Evolutionary conservation across 2,329 filamentous ascomycete species (phyloP).

Genomic region (Neofusicoccum sp.): DNA sequence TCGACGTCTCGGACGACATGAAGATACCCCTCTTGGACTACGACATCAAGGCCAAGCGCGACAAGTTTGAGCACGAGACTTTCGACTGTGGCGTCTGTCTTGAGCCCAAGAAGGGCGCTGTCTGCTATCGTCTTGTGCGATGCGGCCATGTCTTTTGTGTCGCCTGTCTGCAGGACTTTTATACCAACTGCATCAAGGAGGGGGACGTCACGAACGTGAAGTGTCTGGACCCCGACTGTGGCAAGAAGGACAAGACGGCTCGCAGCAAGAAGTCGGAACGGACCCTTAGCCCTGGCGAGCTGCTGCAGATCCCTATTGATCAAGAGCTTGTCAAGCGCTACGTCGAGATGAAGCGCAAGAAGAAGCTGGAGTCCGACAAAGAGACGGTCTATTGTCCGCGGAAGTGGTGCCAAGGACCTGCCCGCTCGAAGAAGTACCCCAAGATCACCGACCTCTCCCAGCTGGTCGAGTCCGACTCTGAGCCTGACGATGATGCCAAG

Average conservation of each 20-base stretch:
- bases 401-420: constrained; percentile 88
- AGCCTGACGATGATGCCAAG: constrained; percentile 39
- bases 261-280: constrained; percentile 62
- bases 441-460: constrained; percentile 47
- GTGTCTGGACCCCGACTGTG: constrained; percentile 79
- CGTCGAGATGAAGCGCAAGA: constrained; percentile 88
- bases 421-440: constrained; percentile 58
- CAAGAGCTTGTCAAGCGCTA: constrained; percentile 80
- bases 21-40: constrained; percentile 77
- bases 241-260: constrained; percentile 56
- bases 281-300: constrained; percentile 78
- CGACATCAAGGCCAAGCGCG: constrained; percentile 72
- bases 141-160: constrained; percentile 93
- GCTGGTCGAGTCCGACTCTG: constrained; percentile 42
- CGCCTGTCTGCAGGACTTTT: constrained; percentile 86
- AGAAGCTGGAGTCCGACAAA: constrained; percentile 87
- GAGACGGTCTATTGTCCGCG: constrained; percentile 91
- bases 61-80: constrained; percentile 78
- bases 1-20: constrained; percentile 52
- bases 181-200: constrained; percentile 82
- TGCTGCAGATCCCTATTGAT: constrained; percentile 57
- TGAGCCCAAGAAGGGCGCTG: constrained; percentile 85
- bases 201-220: constrained; percentile 79
- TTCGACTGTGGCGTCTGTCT: constrained; percentile 89
- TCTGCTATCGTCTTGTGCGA: constrained; percentile 78